Percentiles rank a stretch among this genome's conserved stretches.
Conservation (phyloP, 176 grass and related monocot genomes). For the Raddia distichophylla region DNA sequence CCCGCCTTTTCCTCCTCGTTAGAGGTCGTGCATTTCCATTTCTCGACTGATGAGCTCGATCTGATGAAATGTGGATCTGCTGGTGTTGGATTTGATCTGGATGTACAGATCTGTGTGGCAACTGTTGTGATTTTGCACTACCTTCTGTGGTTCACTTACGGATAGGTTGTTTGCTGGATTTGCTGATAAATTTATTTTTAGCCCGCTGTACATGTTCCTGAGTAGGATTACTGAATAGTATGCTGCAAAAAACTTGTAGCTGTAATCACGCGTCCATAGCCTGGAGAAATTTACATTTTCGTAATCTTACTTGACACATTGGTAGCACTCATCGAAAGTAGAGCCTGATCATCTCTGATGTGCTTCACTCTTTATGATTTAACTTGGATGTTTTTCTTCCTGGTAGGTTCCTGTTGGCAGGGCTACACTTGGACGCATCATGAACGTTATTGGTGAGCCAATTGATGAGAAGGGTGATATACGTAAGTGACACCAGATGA, state of each 20-base stretch:
- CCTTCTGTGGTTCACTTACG: not conserved
- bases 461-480: constrained; percentile 91
- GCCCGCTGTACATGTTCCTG: not conserved
- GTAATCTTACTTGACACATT: too few relatives aligned
- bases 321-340: not conserved
- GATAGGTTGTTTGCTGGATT: not conserved
- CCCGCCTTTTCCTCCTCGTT: not conserved
- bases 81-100: constrained; percentile 16
- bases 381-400: constrained; percentile 25
- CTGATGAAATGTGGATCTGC: constrained; percentile 37
- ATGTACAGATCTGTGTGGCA: constrained; percentile 1
- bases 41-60: constrained; percentile 20
- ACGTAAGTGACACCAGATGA: constrained; percentile 49
- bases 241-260: not conserved
- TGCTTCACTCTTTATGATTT: not conserved
- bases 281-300: not conserved
- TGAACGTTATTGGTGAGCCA: constrained; percentile 91
- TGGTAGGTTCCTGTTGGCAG: constrained; percentile 87
- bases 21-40: constrained; percentile 27
- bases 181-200: not conserved
- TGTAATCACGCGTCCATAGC: not conserved
- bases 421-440: constrained; percentile 93
- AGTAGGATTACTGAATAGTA: not conserved
- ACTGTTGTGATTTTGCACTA: not conserved
- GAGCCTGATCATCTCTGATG: not conserved